Evolutionary conservation across 148 eudicot genomes (phyloP).

Genomic region (Rhododendron ovatum): DNA sequence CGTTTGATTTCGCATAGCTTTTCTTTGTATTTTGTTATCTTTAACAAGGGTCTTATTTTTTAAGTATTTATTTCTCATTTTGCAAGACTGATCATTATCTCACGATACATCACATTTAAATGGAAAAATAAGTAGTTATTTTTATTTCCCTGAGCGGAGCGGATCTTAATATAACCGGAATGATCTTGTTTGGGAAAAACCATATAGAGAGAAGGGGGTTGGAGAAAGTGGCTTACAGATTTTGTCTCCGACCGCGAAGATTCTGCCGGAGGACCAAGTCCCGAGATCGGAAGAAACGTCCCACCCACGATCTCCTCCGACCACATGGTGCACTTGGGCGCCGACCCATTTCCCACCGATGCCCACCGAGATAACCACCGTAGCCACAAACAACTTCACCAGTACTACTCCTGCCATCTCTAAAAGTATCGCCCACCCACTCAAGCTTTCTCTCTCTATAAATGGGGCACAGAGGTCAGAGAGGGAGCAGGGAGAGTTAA

Average conservation of each 20-base stretch:
- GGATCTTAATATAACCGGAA: no score
- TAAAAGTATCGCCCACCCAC: background rate
- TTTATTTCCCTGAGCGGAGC: no score
- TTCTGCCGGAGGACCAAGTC: conserved; percentile 47
- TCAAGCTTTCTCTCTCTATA: background rate
- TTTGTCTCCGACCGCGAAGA: conserved; percentile 64
- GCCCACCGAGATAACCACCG: background rate
- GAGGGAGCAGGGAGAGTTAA: background rate
- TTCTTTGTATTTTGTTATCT: no score
- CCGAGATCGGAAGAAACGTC: conserved; percentile 37
- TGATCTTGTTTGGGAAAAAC: background rate
- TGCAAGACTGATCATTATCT: no score
- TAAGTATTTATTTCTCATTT: no score
- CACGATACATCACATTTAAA: no score
- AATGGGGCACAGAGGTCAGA: background rate
- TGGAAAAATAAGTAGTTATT: no score
- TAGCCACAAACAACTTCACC: background rate
- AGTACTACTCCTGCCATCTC: background rate
- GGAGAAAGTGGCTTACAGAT: conserved; percentile 39
- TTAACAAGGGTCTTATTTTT: no score
- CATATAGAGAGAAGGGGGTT: background rate
- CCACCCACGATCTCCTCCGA: conserved; percentile 64
- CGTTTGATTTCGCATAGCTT: no score
- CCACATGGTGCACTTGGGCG: conserved; percentile 54
- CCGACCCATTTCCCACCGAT: conserved; percentile 19